Base-by-base conservation (phyloP, 2,329 filamentous ascomycete genomes). In the Rutstroemia sp. region DNA sequence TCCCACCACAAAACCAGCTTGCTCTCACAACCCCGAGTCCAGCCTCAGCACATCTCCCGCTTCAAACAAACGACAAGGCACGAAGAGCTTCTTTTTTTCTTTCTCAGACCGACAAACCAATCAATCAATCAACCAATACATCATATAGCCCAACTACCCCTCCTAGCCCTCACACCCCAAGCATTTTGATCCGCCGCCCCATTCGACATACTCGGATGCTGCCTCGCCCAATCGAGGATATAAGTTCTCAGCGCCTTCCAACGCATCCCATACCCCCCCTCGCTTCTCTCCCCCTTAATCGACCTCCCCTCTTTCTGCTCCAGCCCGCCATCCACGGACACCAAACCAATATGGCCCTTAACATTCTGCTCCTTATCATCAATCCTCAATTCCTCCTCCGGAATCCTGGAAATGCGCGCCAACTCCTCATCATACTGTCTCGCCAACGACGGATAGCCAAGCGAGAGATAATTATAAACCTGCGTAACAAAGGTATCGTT, bases 401-500 rank as follows among this genome's bases (percentile, higher is more conserved):
- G 69, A 6, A 95, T 83, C 9, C 80, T 78, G 34, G 86, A 88
- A 56, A 96, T 95, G 68, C 88, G 89, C 63, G 85, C 83, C 19
- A 97, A 77, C 74, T 97, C 92, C 10, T 85, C 80, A 67, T 97
- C 92, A 67, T 89, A 97, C 39, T 82, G 80, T 21, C 87, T 83
- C 10, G 92, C 92, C 66, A 91, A 83, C 36, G 89, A 86, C 3
- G 92, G 92, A 70, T 96, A 96, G 5, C 92, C 92, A 5, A 97
- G 79, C 0, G 90, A 95, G 16, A 97, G 78, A 71, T 97, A 97
- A 71, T 97, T 96, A 78, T 95, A 97, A 7, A 97, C 92, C 71
- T 97, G 92, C 0, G 92, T 96, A 56, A 96, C 83, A 69, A 96
- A 96, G 3, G 77, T 77, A 69, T 96, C 89, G 59, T 86, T 78